Percentiles rank a stretch among this genome's conserved stretches.
Conservation (phyloP, 2,329 filamentous ascomycete genomes). For the Pseudogymnoascus sp. region DNA sequence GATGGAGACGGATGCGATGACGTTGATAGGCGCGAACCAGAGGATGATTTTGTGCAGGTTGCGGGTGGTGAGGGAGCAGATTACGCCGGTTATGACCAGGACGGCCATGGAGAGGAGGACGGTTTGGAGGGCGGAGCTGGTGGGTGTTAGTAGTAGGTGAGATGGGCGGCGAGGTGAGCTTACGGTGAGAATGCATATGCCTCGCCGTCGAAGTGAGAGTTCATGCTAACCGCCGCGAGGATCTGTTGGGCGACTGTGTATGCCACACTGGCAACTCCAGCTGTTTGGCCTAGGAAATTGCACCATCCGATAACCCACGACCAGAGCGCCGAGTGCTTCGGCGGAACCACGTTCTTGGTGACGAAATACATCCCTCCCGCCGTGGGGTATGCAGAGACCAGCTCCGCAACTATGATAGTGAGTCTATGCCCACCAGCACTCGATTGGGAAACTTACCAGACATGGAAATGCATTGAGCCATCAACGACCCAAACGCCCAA, state of each 20-base stretch:
- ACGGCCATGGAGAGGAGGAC: slow-evolving; percentile 52
- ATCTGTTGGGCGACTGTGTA: slow-evolving; percentile 61
- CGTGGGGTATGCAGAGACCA: slow-evolving; percentile 61
- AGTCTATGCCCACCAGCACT: neutral
- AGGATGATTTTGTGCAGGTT: slow-evolving; percentile 53
- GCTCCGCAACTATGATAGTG: slow-evolving; percentile 46
- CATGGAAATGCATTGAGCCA: slow-evolving; percentile 59
- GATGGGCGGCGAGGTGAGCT: slow-evolving; percentile 24
- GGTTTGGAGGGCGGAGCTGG: slow-evolving; percentile 51
- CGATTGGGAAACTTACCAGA: slow-evolving; percentile 38
- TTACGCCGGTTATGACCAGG: slow-evolving; percentile 47
- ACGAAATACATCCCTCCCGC: slow-evolving; percentile 65
- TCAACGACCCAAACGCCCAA: slow-evolving; percentile 57
- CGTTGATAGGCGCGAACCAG: slow-evolving; percentile 63
- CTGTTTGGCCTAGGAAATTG: slow-evolving; percentile 59
- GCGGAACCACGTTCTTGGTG: slow-evolving; percentile 57
- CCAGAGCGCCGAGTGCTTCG: slow-evolving; percentile 55
- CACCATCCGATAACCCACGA: slow-evolving; percentile 64
- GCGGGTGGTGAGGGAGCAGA: slow-evolving; percentile 58
- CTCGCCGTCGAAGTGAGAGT: slow-evolving; percentile 45
- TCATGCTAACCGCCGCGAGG: slow-evolving; percentile 55
- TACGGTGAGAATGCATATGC: slow-evolving; percentile 52
- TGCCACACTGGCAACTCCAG: slow-evolving; percentile 55
- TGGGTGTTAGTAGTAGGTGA: neutral
- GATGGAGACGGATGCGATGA: slow-evolving; percentile 54